Evolutionary conservation across 1,284 basidiomycete species (phyloP), one percentile per base, ranked within the genome.

Genomic region (Marasmius oreades): DNA sequence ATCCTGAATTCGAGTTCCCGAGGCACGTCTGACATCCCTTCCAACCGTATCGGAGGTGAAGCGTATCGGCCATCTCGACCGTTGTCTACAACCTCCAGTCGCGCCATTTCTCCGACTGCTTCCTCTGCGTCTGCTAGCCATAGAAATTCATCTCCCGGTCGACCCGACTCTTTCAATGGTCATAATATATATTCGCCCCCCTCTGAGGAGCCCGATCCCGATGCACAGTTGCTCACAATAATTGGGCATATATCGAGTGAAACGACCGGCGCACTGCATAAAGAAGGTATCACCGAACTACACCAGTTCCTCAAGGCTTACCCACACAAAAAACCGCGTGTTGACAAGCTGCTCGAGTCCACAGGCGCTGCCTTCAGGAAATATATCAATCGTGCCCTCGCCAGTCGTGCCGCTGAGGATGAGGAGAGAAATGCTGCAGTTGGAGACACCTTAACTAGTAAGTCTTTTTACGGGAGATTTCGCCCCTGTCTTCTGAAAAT

Each of bases 261-360:
- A 73, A 90, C 88, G 33, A 93, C 84, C 7, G 90, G 88, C 18
- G 89, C 86, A 6, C 75, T 90, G 72, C 86, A 92, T 70, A 88
- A 90, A 69, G 88, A 95, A 72, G 94, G 93, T 4, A 95, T 99
- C 57, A 95, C 93, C n/a, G 93, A 95, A 63, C 76, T 99, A 42
- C 94, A 98, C 68, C 88, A 95, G 46, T 98, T 95, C 77, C 75
- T 97, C 64, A 96, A 96, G 72, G 86, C 86, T 28, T 86, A 98
- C 67, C 96, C 95, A 0, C 89, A 93, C 62, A 95, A 95, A 69
- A 84, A 88, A 65, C 76, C 82, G 4, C 87, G 89, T 57, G 92
- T 98, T 16, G 92, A 95, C 63, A 88, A 91, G 66, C 81, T 93
- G 73, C 76, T 93, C 5, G 89, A 93, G 65, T 83, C 86, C 2